These are phyloP conservation scores for Brassica balearica DNA, from an alignment of 441 rosid genomes.

Conservation along the genomic window DNA sequence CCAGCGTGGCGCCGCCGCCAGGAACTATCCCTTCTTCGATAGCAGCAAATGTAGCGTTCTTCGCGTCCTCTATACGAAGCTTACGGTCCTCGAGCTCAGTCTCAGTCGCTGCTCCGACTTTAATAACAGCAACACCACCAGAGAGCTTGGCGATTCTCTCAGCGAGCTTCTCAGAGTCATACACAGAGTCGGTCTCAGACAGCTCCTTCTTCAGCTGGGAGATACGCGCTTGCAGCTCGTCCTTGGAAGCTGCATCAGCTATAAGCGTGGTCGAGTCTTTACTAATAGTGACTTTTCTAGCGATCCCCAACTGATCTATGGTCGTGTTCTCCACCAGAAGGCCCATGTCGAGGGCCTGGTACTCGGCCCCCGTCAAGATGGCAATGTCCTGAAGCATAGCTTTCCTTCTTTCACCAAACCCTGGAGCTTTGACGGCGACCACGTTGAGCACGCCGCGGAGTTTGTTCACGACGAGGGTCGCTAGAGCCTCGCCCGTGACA, in stretches of 20 bases:
- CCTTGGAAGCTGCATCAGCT: slow-evolving; percentile 89
- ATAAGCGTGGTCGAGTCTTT: slow-evolving; percentile 86
- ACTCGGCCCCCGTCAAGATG: slow-evolving; percentile 87
- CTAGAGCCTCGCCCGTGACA: slow-evolving; percentile 89
- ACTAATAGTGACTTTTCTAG: slow-evolving; percentile 76
- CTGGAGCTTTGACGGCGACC: slow-evolving; percentile 90
- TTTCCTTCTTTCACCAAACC: slow-evolving; percentile 58
- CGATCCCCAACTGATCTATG: slow-evolving; percentile 83
- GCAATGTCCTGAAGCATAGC: slow-evolving; percentile 56
- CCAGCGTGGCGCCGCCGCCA: slow-evolving; percentile 92
- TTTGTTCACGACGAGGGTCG: slow-evolving; percentile 94
- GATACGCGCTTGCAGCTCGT: slow-evolving; percentile 63
- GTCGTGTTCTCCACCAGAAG: slow-evolving; percentile 73
- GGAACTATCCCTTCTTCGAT: slow-evolving; percentile 97
- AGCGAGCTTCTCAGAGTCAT: slow-evolving; percentile 83
- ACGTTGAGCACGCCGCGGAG: slow-evolving; percentile 86
- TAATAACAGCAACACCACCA: slow-evolving; percentile 94
- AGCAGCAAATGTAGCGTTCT: slow-evolving; percentile 96
- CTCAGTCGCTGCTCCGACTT: slow-evolving; percentile 97
- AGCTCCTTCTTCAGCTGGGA: slow-evolving; percentile 85
- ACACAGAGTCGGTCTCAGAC: slow-evolving; percentile 84
- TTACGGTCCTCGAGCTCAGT: slow-evolving; percentile 97
- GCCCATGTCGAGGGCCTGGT: slow-evolving; percentile 86
- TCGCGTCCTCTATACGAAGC: slow-evolving; percentile 93
- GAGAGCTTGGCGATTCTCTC: slow-evolving; percentile 95